These are phyloP conservation scores for Pythium insidiosum DNA, from an alignment of 352 stramenopile species.

Conservation along the genomic window DNA sequence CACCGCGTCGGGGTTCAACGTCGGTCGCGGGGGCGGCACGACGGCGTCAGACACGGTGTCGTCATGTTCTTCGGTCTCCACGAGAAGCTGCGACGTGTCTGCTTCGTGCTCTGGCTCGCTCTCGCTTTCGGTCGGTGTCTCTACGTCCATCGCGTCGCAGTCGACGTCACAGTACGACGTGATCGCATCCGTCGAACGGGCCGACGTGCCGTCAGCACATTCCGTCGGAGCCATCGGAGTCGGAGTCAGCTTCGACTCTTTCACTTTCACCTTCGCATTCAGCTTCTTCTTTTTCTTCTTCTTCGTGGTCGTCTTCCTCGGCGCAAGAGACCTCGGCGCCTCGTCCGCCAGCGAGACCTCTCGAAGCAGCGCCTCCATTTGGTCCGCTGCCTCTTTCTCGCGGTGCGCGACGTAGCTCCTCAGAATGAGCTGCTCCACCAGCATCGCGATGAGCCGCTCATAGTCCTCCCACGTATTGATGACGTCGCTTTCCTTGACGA, in stretches of 20 bases:
- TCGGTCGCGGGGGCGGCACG: constrained; percentile 3
- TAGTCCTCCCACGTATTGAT: constrained; percentile 82
- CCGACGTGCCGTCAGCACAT: too few species aligned
- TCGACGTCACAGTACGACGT: too few species aligned
- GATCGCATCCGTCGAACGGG: too few species aligned
- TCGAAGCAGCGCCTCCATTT: constrained; percentile 75
- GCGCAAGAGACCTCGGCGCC: background rate
- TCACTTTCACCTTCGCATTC: too few species aligned
- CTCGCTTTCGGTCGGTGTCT: background rate
- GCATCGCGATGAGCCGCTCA: constrained; percentile 74
- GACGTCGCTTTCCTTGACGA: constrained; percentile 69
- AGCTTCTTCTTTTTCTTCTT: constrained; percentile 30
- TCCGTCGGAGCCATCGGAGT: too few species aligned
- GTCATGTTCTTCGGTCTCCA: constrained; percentile 4
- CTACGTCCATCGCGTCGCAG: background rate
- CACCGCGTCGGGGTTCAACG: constrained; percentile 50
- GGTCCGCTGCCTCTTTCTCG: constrained; percentile 50
- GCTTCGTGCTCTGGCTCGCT: constrained; percentile 10
- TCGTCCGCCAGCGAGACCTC: constrained; percentile 19
- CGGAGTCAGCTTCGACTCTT: too few species aligned
- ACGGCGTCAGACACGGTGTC: too few species aligned
- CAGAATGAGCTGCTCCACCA: constrained; percentile 78
- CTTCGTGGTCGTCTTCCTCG: constrained; percentile 1
- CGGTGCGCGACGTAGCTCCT: constrained; percentile 62
- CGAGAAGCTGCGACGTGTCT: background rate